Evolutionary conservation across 305 asterid genomes (phyloP), one percentile per base, ranked within the genome.

Genomic region (Striga hermonthica): DNA sequence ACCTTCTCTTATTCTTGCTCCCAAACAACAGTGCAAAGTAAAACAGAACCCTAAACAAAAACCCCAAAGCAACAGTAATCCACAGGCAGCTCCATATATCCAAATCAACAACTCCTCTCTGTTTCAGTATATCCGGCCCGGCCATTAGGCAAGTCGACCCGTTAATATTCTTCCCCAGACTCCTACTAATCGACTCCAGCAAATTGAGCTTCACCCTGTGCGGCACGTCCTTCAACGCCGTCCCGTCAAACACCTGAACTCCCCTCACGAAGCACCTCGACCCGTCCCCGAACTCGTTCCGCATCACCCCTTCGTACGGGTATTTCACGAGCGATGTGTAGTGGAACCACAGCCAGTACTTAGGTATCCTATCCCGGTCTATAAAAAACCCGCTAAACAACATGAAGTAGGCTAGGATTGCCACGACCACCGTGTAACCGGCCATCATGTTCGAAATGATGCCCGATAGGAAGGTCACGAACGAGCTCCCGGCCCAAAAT

Each of bases 341-440:
- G 54, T 82, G 91, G 82, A 85, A 83, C 91, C 91, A 85, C 1
- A 85, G 57, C 91, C 89, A 85, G 35, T 85, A 85, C 0, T 66
- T 5, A 0, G 88, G 88, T 35, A 85, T 85, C n/a, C 86, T 71
- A 12, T 79, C 84, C 5, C 86, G 41, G 0, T 76, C 64, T 13
- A 85, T 78, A 75, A 85, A 82, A 48, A 82, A 67, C 9, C 86
- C 91, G 34, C 86, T 77, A 72, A 85, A 80, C 13, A 85, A 80
- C 1, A 85, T 62, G 53, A 80, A 85, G 13, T 82, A 80, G 5
- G 88, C 86, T 38, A 85, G 37, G 0, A 79, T 73, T 2, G 86
- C 84, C 0, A 82, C 81, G 1, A 84, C 91, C 0, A 85, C 73
- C 0, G 82, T 81, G 74, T 80, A 85, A 1, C 81, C 88, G 81